Conservation (phyloP, 345 rosid genomes). For the Linum lewisii region DNA sequence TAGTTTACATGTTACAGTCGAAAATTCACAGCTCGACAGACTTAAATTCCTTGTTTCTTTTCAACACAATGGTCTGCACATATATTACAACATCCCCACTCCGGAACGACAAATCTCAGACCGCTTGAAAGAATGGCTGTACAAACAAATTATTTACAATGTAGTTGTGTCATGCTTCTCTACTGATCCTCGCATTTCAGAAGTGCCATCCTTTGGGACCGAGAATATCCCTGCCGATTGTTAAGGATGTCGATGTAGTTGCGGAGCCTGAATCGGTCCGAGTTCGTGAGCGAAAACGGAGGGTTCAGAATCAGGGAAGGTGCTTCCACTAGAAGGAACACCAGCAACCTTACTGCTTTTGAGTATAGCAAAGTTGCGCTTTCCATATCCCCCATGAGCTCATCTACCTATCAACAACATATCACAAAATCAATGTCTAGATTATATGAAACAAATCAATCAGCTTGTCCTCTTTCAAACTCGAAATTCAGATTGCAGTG, state of each 20-base stretch:
- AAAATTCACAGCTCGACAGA: no score
- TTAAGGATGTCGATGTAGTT: constrained; percentile 63
- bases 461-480: not conserved
- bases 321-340: constrained; percentile 84
- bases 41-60: no score
- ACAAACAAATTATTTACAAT: constrained; percentile 46
- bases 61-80: not conserved
- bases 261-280: constrained; percentile 57
- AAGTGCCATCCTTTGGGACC: constrained; percentile 44
- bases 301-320: constrained; percentile 81
- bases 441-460: constrained; percentile 1
- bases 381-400: constrained; percentile 60
- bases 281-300: constrained; percentile 80
- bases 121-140: constrained; percentile 61
- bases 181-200: constrained; percentile 33
- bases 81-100: constrained; percentile 19
- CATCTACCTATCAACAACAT: constrained; percentile 51
- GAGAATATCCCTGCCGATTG: constrained; percentile 47
- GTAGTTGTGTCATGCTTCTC: not conserved
- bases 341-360: constrained; percentile 59
- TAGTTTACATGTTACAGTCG: no score
- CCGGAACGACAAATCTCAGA: constrained; percentile 9
- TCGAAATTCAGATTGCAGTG: not conserved
- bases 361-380: constrained; percentile 52
- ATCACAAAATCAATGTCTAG: not conserved